These are phyloP conservation scores for Penicillium desertorum DNA, from an alignment of 495 filamentous ascomycete genomes.

Conservation along the genomic window DNA sequence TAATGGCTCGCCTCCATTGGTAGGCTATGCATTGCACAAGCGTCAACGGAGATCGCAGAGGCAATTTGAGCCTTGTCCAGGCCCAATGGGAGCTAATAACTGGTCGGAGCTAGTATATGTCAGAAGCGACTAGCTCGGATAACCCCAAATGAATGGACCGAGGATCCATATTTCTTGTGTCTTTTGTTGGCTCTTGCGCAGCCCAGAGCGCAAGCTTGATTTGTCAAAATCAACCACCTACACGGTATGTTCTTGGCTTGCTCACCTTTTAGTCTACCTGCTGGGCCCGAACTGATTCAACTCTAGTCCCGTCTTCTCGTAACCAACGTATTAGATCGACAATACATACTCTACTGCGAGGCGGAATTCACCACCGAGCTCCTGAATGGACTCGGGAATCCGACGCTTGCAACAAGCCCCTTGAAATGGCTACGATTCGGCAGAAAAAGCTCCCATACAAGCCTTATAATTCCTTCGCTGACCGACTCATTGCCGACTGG, in stretches of 20 bases:
- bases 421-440: slow-evolving; percentile 12
- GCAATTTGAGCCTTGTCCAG: slow-evolving; percentile 1
- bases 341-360: slow-evolving; percentile 21
- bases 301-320: slow-evolving; percentile 24
- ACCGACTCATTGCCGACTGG: slow-evolving; percentile 6
- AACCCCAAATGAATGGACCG: slow-evolving; percentile 22
- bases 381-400: slow-evolving; percentile 8
- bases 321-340: slow-evolving; percentile 5
- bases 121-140: slow-evolving; percentile 5
- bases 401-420: slow-evolving; percentile 9
- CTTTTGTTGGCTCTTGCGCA: slow-evolving; percentile 26
- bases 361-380: slow-evolving; percentile 20
- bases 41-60: slow-evolving; percentile 10
- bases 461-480: slow-evolving; percentile 19
- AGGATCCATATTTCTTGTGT: slow-evolving; percentile 29
- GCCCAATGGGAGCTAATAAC: neutral
- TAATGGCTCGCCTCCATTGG: slow-evolving; percentile 1
- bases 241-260: slow-evolving; percentile 16
- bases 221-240: slow-evolving; percentile 10
- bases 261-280: neutral
- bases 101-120: neutral
- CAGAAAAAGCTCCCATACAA: slow-evolving; percentile 17
- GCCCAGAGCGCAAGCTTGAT: slow-evolving; percentile 8
- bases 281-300: slow-evolving; percentile 5
- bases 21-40: slow-evolving; percentile 23